Percentiles rank a stretch among this genome's conserved stretches.
Conservation (phyloP, 257 asterid species). For the Petunia axillaris region DNA sequence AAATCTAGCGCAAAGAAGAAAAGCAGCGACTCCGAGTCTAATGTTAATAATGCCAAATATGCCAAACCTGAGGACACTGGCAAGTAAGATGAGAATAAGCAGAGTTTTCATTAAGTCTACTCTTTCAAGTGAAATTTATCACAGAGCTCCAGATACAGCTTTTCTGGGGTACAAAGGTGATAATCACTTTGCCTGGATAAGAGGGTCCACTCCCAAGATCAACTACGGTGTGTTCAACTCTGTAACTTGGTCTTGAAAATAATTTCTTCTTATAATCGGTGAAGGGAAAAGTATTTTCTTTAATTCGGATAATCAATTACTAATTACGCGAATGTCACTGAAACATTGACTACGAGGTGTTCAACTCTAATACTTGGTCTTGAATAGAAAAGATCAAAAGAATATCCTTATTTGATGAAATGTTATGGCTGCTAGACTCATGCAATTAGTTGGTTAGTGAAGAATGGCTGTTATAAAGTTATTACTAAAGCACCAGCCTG, state of each 20-base stretch:
- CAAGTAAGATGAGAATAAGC: not conserved
- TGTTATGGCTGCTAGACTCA: not conserved
- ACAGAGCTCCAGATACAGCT: not conserved
- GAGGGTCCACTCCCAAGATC: not conserved
- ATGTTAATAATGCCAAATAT: no score
- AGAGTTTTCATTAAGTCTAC: not conserved
- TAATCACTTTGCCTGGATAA: not conserved
- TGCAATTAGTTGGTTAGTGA: not conserved
- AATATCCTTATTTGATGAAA: not conserved
- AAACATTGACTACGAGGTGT: not conserved
- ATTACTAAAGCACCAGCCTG: not conserved
- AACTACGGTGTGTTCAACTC: not conserved
- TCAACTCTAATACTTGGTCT: not conserved
- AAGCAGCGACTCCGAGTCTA: not conserved
- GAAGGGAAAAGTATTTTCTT: not conserved
- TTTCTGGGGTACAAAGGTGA: not conserved
- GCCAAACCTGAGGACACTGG: not conserved
- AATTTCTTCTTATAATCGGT: no score
- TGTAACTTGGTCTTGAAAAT: not conserved
- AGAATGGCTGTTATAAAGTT: not conserved
- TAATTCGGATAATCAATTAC: no score
- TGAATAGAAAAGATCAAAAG: not conserved
- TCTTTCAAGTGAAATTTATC: not conserved
- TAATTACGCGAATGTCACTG: not conserved
- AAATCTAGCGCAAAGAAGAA: not conserved